Base-by-base conservation (phyloP, 2,329 filamentous ascomycete species). In the Grosmannia huntii region DNA sequence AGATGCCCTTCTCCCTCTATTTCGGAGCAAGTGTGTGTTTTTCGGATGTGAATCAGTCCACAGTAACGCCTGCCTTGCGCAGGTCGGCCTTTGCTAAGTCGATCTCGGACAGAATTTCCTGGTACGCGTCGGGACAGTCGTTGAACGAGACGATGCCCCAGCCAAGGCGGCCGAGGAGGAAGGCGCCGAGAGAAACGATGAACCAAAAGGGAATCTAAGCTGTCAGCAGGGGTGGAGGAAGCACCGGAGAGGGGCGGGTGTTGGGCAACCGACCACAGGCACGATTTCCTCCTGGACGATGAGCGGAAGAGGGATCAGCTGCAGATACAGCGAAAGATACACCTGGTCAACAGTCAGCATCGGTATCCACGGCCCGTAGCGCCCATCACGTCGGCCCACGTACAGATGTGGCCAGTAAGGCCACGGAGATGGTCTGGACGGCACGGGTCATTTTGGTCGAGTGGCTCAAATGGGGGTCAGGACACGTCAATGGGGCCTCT, bases 101-200 rank as follows among this genome's bases (percentile, higher is more conserved):
- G 68, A 95, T 94, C 75, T 97, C 88, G 66, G 75, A 77, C 80
- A 94, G 90, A 66, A 99, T 76, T 74, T 96, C 91, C 70, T 85
- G 83, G 73, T 97, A 87, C 56, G 94, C 94, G 62, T 89, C 82
- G 57, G 92, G 91, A 54, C 95, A 90, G 73, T 97, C 91, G 77
- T 96, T 94, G 81, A 99, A 99, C 59, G 90, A 96, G 70, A 96
- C 79, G 66, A 99, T 89, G 63, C 94, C 94, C 76, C 84, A 87
- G 67, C 94, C 94, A 62, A 99, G 86, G 66, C 90, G 89, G 76
- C 87, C 90, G 63, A 99, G 86, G 23, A 99, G 85, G 74, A 90
- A 91, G 62, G 91, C 87, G 72, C 91, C 94, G 69, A 97, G 91
- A 25, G 88, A 85, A 64, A 99, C 88, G 66, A 97, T 78, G 53